Evolutionary conservation across 768 basidiomycete species (phyloP), one percentile per base, ranked within the genome.

Genomic region (Hypholoma fasciculare): DNA sequence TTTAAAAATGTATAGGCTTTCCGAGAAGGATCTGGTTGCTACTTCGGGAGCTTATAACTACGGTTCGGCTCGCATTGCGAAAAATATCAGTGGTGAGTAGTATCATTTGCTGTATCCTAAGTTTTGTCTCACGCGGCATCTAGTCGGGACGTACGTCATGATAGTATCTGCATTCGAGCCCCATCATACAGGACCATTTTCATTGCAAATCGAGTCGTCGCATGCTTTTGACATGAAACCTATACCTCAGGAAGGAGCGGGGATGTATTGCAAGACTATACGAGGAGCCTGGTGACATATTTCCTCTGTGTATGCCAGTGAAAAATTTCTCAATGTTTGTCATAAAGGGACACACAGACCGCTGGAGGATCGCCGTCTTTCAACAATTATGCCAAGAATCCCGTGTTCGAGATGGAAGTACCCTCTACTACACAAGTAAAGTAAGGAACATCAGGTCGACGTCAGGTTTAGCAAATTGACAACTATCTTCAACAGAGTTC

Each of bases 111-210:
- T 42, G 40, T 6, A 8, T 14, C 7, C 13, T 14, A 3, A 17
- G 13, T 42, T 17, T 42, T 65, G n/a, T 42, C 19, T 20, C 39
- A 44, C 48, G 20, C 16, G 43, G n/a, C 16, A n/a, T 16, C 4
- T 62, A 91, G 90, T 80, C 51, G 95, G 94, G 0, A 82, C 87
- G 49, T 97, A 94, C 65, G 94, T 89, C 0, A 61, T 97, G 20
- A 79, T 94, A n/a, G 77, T 92, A 7, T 98, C 96, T 0, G 80
- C 92, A 0, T 97, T 95, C 67, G 88, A 92, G 59, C 87, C 93
- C 1, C 75, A 73, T 12, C 83, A 90, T 56, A 76, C 78, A 4
- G 92, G 92, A 2, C 61, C 79, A 8, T 96, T 87, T 71, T 79
- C 76, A 1, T 70, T 97, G 23, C 78, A 77, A 20, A 72, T 93